phyloP scores from a whole-genome alignment of 371 early-diverging fungal genomes.

The Mortierella sp. region DNA sequence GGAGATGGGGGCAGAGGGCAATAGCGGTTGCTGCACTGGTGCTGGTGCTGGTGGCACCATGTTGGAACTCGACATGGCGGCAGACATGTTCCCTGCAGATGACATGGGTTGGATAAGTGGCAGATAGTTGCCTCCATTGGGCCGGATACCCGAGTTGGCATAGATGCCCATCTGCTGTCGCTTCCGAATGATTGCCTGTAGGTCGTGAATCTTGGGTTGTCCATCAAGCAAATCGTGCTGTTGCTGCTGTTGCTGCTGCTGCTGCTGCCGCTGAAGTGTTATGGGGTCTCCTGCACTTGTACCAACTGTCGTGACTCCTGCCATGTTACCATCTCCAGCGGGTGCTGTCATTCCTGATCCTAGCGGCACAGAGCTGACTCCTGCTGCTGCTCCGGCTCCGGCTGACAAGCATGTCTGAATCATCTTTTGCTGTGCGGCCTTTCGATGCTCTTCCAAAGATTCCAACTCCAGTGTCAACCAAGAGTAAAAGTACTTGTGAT shows the following conservation, averaged over 20 bases:
- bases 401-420: conserved; percentile 12
- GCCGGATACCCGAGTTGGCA: conserved; percentile 27
- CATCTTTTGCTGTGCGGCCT: conserved; percentile 23
- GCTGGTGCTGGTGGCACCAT: not conserved
- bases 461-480: conserved; percentile 39
- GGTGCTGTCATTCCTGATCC: not conserved
- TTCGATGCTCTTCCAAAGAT: conserved; percentile 24
- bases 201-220: conserved; percentile 20
- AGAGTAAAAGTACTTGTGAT: conserved; percentile 33
- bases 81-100: too few species aligned
- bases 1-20: not conserved
- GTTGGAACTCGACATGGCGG: not conserved
- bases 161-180: conserved; percentile 37
- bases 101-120: not conserved
- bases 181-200: conserved; percentile 29
- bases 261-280: conserved; percentile 8
- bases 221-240: conserved; percentile 6
- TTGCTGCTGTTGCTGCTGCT: conserved; percentile 25
- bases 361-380: too few species aligned
- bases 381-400: not conserved
- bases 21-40: not conserved
- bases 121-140: conserved; percentile 18
- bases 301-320: not conserved
- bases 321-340: not conserved
- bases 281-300: not conserved